Conservation (phyloP, 768 basidiomycete species). For the Dentipellis sp. region DNA sequence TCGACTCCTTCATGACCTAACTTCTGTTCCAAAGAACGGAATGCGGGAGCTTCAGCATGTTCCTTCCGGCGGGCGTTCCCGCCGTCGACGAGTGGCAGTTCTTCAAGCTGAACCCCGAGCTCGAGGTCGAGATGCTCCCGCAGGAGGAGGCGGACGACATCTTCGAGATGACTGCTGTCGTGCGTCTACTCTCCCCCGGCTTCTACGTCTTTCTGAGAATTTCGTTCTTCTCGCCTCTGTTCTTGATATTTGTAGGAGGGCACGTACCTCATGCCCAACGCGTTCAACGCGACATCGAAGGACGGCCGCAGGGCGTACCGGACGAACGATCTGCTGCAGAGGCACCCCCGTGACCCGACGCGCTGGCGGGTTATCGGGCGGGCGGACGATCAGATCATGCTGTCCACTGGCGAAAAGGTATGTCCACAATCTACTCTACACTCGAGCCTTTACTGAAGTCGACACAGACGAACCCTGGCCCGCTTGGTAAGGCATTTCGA, state of each 20-base stretch:
- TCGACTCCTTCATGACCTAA: not conserved
- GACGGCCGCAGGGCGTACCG: not conserved
- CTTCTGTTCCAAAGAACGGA: not conserved
- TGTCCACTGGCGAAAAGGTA: conserved; percentile 34
- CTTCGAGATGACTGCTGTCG: not conserved
- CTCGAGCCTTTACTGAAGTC: not conserved
- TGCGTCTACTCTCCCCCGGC: not conserved
- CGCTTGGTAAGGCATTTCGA: conserved; percentile 20
- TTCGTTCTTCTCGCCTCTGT: not conserved
- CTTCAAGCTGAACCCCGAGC: not conserved
- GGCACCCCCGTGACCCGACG: not conserved
- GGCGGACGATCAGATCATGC: conserved; percentile 35
- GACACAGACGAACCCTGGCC: conserved; percentile 28
- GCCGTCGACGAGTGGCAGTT: not conserved
- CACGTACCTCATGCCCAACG: not conserved
- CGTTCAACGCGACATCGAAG: not conserved
- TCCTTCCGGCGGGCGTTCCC: not conserved
- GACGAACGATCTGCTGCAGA: conserved; percentile 3
- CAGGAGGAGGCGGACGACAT: not conserved
- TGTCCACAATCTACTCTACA: not conserved
- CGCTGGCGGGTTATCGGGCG: conserved; percentile 24
- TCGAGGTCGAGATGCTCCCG: not conserved
- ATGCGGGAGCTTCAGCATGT: not conserved
- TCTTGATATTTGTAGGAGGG: not conserved
- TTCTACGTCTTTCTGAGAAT: not conserved